These are phyloP conservation scores for Epichloe aotearoae DNA, from an alignment of 2,329 filamentous ascomycete species.

Conservation along the genomic window DNA sequence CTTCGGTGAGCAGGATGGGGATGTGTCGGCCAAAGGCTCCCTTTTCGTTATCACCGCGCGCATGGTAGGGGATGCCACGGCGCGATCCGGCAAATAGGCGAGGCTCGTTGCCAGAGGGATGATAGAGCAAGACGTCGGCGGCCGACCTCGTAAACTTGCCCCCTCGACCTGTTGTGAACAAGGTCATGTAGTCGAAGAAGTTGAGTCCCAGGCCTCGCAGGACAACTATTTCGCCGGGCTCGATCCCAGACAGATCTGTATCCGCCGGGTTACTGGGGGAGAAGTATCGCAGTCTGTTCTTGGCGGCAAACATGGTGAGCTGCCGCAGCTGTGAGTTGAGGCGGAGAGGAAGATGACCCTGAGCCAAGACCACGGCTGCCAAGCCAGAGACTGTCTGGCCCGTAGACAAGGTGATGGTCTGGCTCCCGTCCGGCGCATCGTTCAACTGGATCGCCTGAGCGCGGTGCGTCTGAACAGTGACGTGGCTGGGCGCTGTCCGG, in stretches of 20 bases:
- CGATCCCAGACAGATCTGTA: slow-evolving; percentile 1
- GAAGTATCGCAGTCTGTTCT: not conserved
- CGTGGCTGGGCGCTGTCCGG: not conserved
- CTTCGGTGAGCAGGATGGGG: not conserved
- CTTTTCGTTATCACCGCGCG: slow-evolving; percentile 5
- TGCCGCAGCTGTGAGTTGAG: not conserved
- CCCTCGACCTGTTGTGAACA: slow-evolving; percentile 1
- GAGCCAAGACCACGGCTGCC: slow-evolving; percentile 1
- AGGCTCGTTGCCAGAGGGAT: slow-evolving; percentile 3
- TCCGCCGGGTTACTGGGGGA: slow-evolving; percentile 3
- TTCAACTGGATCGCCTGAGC: not conserved
- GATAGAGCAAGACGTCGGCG: not conserved
- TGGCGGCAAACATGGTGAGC: not conserved
- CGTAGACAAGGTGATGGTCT: slow-evolving; percentile 1
- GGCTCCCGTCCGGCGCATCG: not conserved
- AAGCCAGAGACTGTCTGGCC: not conserved
- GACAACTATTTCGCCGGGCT: not conserved
- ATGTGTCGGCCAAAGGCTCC: slow-evolving; percentile 2
- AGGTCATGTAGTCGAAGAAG: slow-evolving; percentile 5
- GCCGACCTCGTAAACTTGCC: not conserved
- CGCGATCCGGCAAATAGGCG: slow-evolving; percentile 4
- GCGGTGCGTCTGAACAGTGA: not conserved
- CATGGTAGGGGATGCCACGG: slow-evolving; percentile 5
- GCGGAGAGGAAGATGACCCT: slow-evolving; percentile 2
- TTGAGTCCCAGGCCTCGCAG: slow-evolving; percentile 3